Evolutionary conservation across 768 basidiomycete species (phyloP).

Genomic region (Clitopilus passeckerianus): DNA sequence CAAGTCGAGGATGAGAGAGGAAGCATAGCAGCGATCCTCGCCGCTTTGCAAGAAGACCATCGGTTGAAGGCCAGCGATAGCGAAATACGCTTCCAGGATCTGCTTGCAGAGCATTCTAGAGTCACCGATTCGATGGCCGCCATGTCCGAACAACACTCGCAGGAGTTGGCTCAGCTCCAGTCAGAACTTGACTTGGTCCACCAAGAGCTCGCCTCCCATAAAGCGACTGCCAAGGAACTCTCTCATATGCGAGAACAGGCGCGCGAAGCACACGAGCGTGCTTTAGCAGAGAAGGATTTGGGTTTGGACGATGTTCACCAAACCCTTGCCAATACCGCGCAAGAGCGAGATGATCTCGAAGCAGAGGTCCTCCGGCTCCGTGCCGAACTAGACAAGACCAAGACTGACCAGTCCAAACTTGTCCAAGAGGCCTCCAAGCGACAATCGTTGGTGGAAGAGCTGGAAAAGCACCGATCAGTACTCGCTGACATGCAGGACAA

Average conservation of each 20-base stretch:
- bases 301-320: conserved; percentile 43
- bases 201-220: conserved; percentile 59
- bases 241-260: conserved; percentile 38
- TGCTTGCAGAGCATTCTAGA: conserved; percentile 43
- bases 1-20: conserved; percentile 25
- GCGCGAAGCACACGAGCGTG: conserved; percentile 36
- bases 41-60: conserved; percentile 31
- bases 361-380: conserved; percentile 46
- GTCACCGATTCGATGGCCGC: conserved; percentile 42
- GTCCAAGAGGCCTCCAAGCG: conserved; percentile 71
- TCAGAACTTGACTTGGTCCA: conserved; percentile 44
- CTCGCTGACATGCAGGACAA: conserved; percentile 76
- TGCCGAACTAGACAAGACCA: conserved; percentile 55
- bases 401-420: conserved; percentile 55
- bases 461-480: conserved; percentile 72
- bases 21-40: conserved; percentile 32
- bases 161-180: conserved; percentile 41
- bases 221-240: conserved; percentile 46
- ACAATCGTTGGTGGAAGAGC: conserved; percentile 66
- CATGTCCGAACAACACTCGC: conserved; percentile 40
- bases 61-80: conserved; percentile 6
- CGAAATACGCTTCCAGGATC: background rate
- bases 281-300: conserved; percentile 44
- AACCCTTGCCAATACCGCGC: conserved; percentile 41
- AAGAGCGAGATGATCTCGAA: conserved; percentile 38